Evolutionary conservation across 495 filamentous ascomycete species (phyloP).

Genomic region (Rostrohypoxylon terebratum): DNA sequence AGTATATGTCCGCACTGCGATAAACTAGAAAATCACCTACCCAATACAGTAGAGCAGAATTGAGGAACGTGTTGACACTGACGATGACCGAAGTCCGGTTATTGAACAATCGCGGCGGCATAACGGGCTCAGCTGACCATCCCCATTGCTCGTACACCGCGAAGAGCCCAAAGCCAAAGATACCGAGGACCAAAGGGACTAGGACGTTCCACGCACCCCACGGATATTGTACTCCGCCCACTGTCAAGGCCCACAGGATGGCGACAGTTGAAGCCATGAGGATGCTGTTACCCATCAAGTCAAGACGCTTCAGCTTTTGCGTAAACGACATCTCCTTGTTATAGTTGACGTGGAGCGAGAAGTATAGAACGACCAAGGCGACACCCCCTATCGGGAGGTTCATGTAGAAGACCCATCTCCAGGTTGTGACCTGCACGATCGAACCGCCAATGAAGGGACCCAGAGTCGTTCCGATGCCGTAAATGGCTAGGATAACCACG

Average conservation of each 20-base stretch:
- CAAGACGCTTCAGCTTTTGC: conserved; percentile 41
- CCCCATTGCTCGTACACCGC: conserved; percentile 9
- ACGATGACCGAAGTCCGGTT: conserved; percentile 45
- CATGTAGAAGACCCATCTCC: conserved; percentile 48
- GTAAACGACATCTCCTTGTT: conserved; percentile 25
- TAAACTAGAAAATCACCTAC: background rate
- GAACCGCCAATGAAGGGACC: conserved; percentile 79
- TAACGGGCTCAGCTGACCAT: conserved; percentile 35
- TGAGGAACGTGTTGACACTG: conserved; percentile 35
- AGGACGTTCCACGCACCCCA: conserved; percentile 49
- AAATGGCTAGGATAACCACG: conserved; percentile 66
- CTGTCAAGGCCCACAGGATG: conserved; percentile 22
- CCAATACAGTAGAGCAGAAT: conserved; percentile 45
- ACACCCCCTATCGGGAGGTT: conserved; percentile 37
- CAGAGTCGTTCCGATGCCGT: conserved; percentile 71
- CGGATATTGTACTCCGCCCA: conserved; percentile 32
- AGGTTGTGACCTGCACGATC: conserved; percentile 59
- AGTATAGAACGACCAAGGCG: conserved; percentile 34
- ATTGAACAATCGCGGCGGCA: conserved; percentile 43
- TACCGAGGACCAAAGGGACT: conserved; percentile 45
- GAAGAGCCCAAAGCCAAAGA: conserved; percentile 45
- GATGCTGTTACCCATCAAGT: conserved; percentile 49
- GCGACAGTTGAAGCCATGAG: conserved; percentile 37
- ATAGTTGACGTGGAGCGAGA: conserved; percentile 47
- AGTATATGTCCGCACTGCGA: background rate